Percentiles rank a stretch among this genome's conserved stretches.
Evolutionary conservation across 495 filamentous ascomycete genomes (phyloP).

Genomic region (Neurospora sp.): DNA sequence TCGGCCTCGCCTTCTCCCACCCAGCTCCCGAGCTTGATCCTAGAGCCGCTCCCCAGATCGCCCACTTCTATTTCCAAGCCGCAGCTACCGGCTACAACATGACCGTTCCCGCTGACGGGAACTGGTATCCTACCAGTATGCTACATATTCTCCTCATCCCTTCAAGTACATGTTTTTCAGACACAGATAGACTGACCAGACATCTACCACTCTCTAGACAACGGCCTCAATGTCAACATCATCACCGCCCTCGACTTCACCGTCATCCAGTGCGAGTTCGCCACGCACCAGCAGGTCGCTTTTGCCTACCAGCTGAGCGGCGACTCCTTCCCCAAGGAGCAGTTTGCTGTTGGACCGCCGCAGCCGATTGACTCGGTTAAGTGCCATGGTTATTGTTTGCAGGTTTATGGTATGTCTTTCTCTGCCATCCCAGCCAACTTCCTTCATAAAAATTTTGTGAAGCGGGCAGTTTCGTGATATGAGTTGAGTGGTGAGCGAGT

Average conservation of each 20-base stretch:
- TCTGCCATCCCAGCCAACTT: too few species aligned
- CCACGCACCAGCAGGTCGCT: conserved; percentile 9
- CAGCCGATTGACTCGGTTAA: conserved; percentile 17
- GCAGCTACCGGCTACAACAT: conserved; percentile 18
- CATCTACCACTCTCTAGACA: conserved; percentile 8
- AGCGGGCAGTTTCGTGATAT: too few species aligned
- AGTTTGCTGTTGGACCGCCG: conserved; percentile 22
- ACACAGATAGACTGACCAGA: neutral
- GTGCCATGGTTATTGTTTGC: conserved; percentile 20
- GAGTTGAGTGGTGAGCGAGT: neutral
- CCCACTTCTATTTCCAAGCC: conserved; percentile 20
- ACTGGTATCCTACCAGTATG: conserved; percentile 14
- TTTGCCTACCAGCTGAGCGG: conserved; percentile 7
- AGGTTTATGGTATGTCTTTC: conserved; percentile 4
- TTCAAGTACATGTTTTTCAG: neutral
- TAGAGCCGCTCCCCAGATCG: conserved; percentile 14
- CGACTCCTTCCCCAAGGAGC: conserved; percentile 11
- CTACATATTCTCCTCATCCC: neutral
- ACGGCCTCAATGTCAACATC: conserved; percentile 16
- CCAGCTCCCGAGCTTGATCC: conserved; percentile 11
- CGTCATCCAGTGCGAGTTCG: conserved; percentile 15
- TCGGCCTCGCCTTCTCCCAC: conserved; percentile 5
- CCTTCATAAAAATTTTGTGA: too few species aligned
- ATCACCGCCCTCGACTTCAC: conserved; percentile 23
- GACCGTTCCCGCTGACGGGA: conserved; percentile 21